Base-by-base conservation (phyloP, 768 basidiomycete genomes). In the Leccinum incarnatum region DNA sequence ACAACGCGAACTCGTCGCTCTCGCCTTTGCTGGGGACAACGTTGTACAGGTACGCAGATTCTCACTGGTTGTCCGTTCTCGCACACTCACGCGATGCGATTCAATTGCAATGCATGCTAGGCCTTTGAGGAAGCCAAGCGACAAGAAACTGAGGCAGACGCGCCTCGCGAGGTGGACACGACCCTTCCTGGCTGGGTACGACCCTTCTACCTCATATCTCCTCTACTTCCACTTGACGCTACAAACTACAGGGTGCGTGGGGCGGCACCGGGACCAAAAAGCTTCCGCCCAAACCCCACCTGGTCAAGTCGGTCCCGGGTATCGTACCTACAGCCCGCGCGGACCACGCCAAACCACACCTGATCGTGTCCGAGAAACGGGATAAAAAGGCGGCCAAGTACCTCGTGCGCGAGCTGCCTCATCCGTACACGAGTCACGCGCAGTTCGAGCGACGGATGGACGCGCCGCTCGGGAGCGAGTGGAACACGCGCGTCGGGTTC, bases 1-100 rank as follows among this genome's bases (percentile, higher is more conserved):
- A 70, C 96, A 98, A 72, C 81, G 92, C 40, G 94, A 98, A 63
- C 79, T 98, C 12, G 95, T 99, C 12, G 91, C 95, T 1, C 85
- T 86, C 55, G 97, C 97, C 0, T 99, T 99, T 76, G 96, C 95
- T 2, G 95, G 94, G 2, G 97, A 99, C 72, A 93, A 98, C 63
- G 96, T 98, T 32, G 86, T 97, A 6, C 86, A 90, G 75, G 93
- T 93, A 66, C 34, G 86, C 68, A 29, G 2, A 8, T 6, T 10
- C n/a, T 14, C 19, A 8, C 19, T 5, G 19, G 4, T 25, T 5
- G 21, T 21, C 19, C 23, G 23, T 2, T 5, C 10, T 12, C 4
- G 3, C 2, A 11, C 3, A 36, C 48, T 46, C 51, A 27, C 53
- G 51, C 55, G n/a, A 56, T 53, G 32, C 63, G 49, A 37, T 37